These are phyloP conservation scores for Ceratobasidium papillatum DNA, from an alignment of 1,284 basidiomycete species.

Conservation along the genomic window DNA sequence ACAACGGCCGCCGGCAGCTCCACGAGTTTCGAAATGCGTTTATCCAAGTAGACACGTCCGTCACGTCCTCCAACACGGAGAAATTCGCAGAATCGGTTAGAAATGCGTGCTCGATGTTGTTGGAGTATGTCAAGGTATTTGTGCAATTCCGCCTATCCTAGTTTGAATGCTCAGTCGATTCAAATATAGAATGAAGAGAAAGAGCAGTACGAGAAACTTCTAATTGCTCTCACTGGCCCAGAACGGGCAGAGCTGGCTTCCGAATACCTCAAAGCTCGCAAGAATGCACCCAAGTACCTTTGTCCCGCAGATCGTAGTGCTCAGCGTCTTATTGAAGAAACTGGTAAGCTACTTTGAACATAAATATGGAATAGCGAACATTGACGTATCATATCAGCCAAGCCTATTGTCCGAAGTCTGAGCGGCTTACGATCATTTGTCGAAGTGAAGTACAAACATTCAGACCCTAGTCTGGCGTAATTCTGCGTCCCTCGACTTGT, in stretches of 20 bases:
- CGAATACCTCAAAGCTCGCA: constrained; percentile 6
- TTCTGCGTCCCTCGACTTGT: neutral
- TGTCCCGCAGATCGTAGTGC: neutral
- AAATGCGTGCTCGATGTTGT: neutral
- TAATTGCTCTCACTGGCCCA: neutral
- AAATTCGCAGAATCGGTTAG: neutral
- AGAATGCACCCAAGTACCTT: neutral
- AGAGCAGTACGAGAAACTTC: neutral
- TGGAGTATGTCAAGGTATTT: neutral
- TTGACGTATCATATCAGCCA: neutral
- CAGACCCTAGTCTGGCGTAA: neutral
- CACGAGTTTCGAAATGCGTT: neutral
- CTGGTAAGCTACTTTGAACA: neutral
- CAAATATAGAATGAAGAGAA: constrained; percentile 4
- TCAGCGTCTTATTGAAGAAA: neutral
- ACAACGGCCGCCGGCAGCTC: neutral
- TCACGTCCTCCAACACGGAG: neutral
- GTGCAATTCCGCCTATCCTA: neutral
- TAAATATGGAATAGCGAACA: neutral
- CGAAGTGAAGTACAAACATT: neutral
- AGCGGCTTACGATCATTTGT: neutral
- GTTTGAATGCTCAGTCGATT: neutral
- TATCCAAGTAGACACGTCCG: neutral
- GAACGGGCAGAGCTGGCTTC: neutral
- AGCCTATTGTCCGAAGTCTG: neutral